Evolutionary conservation across 768 basidiomycete species (phyloP), one percentile per base, ranked within the genome.

Genomic region (Ephemerocybe angulata): DNA sequence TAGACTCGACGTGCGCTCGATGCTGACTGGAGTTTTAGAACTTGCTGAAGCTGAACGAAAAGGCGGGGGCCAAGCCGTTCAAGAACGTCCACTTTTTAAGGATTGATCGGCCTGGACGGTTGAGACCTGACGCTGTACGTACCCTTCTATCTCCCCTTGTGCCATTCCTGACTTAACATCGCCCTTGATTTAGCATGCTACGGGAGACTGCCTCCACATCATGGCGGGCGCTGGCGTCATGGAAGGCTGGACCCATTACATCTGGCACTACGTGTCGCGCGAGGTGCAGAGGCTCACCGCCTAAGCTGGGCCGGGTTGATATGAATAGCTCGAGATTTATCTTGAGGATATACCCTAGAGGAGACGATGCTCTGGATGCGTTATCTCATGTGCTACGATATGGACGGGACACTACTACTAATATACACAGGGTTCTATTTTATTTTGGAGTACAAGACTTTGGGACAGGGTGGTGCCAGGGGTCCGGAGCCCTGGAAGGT

Each of bases 81-180:
- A 78, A 81, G 0, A 73, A 85, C 57, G 71, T 88, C 2, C 77
- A 80, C 59, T 87, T 77, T 62, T 69, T 87, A 1, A 70, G 75
- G 5, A 86, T 87, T 27, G 85, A 87, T 54, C 73, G 76, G 50
- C 86, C 86, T 1, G 85, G 72, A 28, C 73, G 80, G 40, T 68
- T 87, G 13, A 75, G 86, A 3, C 86, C 86, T 28, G 86, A 87
- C 62, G 80, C 84, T 27, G 84, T 86, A 56, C 51, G 84, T 76
- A 19, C n/a, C 21, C 2, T 28, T 35, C 11, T 28, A 25, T 48
- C 50, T 8, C 3, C 21, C 46, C 0, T 12, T 31, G 13, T 17
- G 4, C 27, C 21, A n/a, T 15, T 41, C 4, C n/a, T 27, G 43
- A 40, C 15, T n/a, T 17, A 7, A 40, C 21, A 5, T 2, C 3